phyloP scores from a whole-genome alignment of 2,329 filamentous ascomycete genomes.

The Cercospora janseana region DNA sequence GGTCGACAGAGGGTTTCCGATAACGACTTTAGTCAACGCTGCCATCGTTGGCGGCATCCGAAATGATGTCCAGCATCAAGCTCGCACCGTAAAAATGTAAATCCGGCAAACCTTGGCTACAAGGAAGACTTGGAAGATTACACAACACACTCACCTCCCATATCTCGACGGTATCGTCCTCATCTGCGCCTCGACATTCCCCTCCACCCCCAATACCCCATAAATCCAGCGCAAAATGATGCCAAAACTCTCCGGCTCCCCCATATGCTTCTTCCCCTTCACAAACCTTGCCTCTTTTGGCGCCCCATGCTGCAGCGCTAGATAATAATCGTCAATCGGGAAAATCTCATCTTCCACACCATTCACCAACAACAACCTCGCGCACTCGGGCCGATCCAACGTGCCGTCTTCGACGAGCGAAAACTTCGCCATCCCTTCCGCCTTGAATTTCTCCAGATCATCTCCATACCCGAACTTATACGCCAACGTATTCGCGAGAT shows the following conservation, averaged over 20 bases:
- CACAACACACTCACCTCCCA: not conserved
- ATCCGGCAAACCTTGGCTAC: no score
- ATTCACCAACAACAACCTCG: conserved; percentile 56
- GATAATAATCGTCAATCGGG: conserved; percentile 59
- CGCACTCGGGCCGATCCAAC: conserved; percentile 50
- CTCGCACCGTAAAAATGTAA: no score
- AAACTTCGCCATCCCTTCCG: conserved; percentile 50
- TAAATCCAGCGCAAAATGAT: conserved; percentile 52
- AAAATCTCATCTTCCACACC: conserved; percentile 61
- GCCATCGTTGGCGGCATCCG: not conserved
- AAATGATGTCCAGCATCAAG: no score
- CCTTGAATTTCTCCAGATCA: conserved; percentile 48
- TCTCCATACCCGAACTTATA: conserved; percentile 50
- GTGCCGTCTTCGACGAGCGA: conserved; percentile 57
- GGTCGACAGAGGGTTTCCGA: not conserved
- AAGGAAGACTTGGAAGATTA: no score
- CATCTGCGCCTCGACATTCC: conserved; percentile 45
- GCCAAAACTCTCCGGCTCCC: conserved; percentile 51
- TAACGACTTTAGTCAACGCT: not conserved
- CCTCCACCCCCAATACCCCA: conserved; percentile 47
- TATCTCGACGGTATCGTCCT: conserved; percentile 47
- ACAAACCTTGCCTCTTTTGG: conserved; percentile 55
- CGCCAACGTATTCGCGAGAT: conserved; percentile 52
- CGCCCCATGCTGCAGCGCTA: conserved; percentile 53
- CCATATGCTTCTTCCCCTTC: conserved; percentile 49